A percentile compares a stretch with the other conserved stretches of the same genome.
Evolutionary conservation across 768 basidiomycete genomes (phyloP).

Genomic region (Termitomyces sp.): DNA sequence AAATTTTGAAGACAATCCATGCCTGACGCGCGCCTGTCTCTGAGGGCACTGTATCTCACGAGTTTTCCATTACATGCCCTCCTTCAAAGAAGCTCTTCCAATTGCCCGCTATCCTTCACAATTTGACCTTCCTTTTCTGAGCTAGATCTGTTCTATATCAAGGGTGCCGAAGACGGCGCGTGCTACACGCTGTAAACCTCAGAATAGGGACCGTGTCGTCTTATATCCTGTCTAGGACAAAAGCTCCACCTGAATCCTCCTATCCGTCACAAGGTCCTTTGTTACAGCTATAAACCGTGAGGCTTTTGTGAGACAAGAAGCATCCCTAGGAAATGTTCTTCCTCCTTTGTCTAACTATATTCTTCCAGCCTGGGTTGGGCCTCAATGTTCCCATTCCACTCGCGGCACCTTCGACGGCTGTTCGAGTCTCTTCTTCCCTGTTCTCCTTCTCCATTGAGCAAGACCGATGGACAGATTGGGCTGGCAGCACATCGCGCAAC

Average conservation of each 20-base stretch:
- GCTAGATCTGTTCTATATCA: not conserved
- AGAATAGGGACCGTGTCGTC: slow-evolving; percentile 3
- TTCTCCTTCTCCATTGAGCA: slow-evolving; percentile 67
- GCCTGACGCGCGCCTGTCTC: not conserved
- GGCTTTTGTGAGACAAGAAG: not conserved
- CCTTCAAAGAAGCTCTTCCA: slow-evolving; percentile 1
- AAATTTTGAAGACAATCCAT: not conserved
- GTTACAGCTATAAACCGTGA: slow-evolving; percentile 2
- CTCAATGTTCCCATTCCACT: slow-evolving; percentile 7
- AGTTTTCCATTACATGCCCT: not conserved
- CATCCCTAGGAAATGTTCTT: not conserved
- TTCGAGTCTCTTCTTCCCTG: slow-evolving; percentile 26
- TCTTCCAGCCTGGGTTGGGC: slow-evolving; percentile 1
- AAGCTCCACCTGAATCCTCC: not conserved
- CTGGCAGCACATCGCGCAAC: slow-evolving; percentile 46
- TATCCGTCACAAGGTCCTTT: not conserved
- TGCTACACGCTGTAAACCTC: not conserved
- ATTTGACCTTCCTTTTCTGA: not conserved
- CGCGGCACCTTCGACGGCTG: slow-evolving; percentile 5
- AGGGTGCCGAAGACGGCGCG: not conserved
- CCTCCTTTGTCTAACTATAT: slow-evolving; percentile 4
- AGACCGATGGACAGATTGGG: slow-evolving; percentile 69
- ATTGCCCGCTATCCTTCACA: not conserved
- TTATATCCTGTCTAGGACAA: slow-evolving; percentile 1
- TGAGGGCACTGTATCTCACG: not conserved